A percentile compares a stretch with the other conserved stretches of the same genome.
These are phyloP conservation scores for Ciborinia camelliae DNA, from an alignment of 2,329 filamentous ascomycete genomes.

Conservation along the genomic window DNA sequence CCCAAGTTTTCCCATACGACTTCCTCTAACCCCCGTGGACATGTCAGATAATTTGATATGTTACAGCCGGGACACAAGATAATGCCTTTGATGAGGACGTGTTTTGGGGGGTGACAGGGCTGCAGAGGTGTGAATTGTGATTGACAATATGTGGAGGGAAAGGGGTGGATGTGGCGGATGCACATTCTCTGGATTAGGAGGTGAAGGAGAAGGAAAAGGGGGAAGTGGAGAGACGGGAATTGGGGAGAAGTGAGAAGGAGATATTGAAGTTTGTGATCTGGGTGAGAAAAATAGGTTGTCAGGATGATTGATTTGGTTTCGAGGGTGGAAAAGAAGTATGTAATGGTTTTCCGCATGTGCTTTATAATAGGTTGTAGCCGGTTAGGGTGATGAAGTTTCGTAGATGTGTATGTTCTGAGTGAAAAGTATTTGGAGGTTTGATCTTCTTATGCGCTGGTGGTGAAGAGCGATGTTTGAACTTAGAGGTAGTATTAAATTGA, in stretches of 20 bases:
- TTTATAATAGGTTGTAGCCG: slow-evolving; percentile 48
- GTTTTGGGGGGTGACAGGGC: not conserved
- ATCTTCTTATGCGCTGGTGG: not conserved
- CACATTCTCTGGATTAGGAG: slow-evolving; percentile 3
- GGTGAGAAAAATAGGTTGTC: not conserved
- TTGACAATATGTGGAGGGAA: not conserved
- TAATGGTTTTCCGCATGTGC: slow-evolving; percentile 52
- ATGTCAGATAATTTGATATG: not conserved
- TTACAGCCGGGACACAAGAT: not conserved
- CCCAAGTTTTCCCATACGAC: not conserved
- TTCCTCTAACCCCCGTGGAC: not conserved
- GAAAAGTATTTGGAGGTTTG: no score
- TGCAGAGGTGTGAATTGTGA: not conserved
- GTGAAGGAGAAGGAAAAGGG: not conserved
- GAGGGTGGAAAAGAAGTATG: slow-evolving; percentile 37
- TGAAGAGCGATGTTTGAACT: not conserved
- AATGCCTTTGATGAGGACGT: not conserved
- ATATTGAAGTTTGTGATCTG: not conserved
- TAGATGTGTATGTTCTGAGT: slow-evolving; percentile 45
- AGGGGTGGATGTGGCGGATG: slow-evolving; percentile 4
- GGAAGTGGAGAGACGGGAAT: not conserved
- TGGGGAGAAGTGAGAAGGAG: not conserved
- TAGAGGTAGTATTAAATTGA: not conserved
- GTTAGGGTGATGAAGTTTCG: slow-evolving; percentile 50
- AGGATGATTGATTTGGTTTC: slow-evolving; percentile 21